These are phyloP conservation scores for Colletotrichum somersetense DNA, from an alignment of 2,329 filamentous ascomycete species.

Conservation along the genomic window DNA sequence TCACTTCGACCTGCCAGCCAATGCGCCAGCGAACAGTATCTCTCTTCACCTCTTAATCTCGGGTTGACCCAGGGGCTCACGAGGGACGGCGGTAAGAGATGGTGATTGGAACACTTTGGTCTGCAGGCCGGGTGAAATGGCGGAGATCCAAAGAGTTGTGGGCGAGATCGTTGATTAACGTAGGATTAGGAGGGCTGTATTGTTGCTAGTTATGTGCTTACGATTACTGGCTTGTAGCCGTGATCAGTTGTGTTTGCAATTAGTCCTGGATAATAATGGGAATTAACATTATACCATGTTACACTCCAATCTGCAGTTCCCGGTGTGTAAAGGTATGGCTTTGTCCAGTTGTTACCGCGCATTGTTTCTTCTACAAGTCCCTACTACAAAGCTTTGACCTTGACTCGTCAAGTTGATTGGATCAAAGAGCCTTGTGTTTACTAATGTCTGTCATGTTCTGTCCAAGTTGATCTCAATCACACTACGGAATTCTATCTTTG, in stretches of 20 bases:
- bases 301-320: neutral
- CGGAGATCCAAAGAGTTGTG: slow-evolving; percentile 42
- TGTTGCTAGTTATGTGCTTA: slow-evolving; percentile 41
- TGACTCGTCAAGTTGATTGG: neutral
- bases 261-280: rapidly evolving
- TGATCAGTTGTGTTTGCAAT: rapidly evolving
- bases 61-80: too few relatives aligned
- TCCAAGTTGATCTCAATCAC: neutral
- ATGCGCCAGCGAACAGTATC: too few relatives aligned
- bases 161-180: slow-evolving; percentile 40
- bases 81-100: too few relatives aligned
- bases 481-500: neutral
- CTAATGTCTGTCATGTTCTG: neutral
- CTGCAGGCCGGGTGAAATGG: too few relatives aligned
- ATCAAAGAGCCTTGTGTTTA: neutral
- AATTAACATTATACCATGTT: neutral
- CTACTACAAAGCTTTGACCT: neutral
- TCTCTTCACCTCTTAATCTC: too few relatives aligned
- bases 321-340: neutral
- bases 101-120: too few relatives aligned
- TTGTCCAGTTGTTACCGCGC: neutral
- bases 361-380: too few relatives aligned
- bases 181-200: slow-evolving; percentile 41
- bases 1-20: too few relatives aligned
- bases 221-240: rapidly evolving